Evolutionary conservation across 73 alveolate genomes (phyloP), one percentile per base, ranked within the genome.

Genomic region (Paramecium octaurelia): DNA sequence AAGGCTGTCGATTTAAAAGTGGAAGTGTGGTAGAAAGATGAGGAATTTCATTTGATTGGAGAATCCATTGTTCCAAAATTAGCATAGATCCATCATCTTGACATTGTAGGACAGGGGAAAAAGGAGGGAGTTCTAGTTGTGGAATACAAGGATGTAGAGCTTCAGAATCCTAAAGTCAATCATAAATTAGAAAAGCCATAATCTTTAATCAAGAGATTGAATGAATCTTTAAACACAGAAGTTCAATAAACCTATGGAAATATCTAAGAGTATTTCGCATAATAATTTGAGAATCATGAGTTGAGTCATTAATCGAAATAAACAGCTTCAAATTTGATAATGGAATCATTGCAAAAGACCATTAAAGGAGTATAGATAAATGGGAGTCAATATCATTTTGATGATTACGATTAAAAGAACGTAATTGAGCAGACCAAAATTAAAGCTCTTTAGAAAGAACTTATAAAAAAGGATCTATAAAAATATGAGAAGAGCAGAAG

Each of bases 401-500:
- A 80, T 23, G 87, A 73, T 35, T 12, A 40, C 18, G 91, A 48
- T 16, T 23, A n/a, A n/a, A 80, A 40, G 31, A 29, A 23, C 16
- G 6, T 12, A 4, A 46, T 44, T 12, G 91, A 80, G 24, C 46
- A 80, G 27, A 18, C 23, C 9, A 80, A 46, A 31, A 80, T 80
- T 11, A 46, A 46, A 24, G 57, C 46, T 1, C 34, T 80, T 9
- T 46, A 80, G n/a, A 80, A 80, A 35, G 36, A 80, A 80, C 48
- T 80, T 3, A 80, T 80, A 23, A 44, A 80, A 27, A 44, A 80
- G 9, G 91, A 80, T 80, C 18, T 80, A n/a, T 6, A 80, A 18
- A 80, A 80, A 43, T 80, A 44, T 42, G 91, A 80, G 6, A 80
- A 46, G 31, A 44, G 57, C 21, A 80, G 91, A 80, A 80, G 75